Conservation (phyloP, 352 stramenopile species). For the Blastocystis sp. region DNA sequence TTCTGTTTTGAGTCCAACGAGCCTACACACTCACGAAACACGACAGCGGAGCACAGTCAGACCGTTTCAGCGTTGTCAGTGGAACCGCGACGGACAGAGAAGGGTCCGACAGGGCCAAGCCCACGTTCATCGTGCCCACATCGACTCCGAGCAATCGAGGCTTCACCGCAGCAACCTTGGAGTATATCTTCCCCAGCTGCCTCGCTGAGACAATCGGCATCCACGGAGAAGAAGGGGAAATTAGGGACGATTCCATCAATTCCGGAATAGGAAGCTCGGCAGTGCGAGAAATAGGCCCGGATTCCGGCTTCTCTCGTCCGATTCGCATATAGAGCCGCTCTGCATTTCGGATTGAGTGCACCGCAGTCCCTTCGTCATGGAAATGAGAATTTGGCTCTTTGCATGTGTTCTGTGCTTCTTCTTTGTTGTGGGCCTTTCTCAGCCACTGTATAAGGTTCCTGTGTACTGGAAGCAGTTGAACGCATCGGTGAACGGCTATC, state of each 20-base stretch:
- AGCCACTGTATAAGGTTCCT: not conserved
- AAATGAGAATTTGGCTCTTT: not conserved
- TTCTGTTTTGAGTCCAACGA: not conserved
- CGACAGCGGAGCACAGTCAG: not conserved
- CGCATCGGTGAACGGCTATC: not conserved
- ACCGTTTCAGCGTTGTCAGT: slow-evolving; percentile 8
- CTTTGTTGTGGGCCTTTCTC: not conserved
- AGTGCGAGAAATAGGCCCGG: not conserved
- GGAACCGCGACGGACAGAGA: slow-evolving; percentile 16
- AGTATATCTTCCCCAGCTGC: slow-evolving; percentile 13
- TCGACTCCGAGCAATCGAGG: slow-evolving; percentile 30
- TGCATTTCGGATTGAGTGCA: not conserved
- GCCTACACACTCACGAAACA: not conserved
- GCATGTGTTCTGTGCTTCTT: not conserved
- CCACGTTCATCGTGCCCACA: slow-evolving; percentile 44
- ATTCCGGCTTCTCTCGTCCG: not conserved
- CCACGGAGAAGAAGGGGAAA: too few species aligned
- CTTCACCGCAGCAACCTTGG: not conserved
- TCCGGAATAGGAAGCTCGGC: too few species aligned
- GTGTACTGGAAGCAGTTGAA: slow-evolving; percentile 35
- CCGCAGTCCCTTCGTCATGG: not conserved
- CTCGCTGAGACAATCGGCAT: slow-evolving; percentile 25
- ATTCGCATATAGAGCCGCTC: not conserved
- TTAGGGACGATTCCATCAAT: too few species aligned
- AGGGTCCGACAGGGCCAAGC: slow-evolving; percentile 53